These are phyloP conservation scores for Umbelopsis sp. DNA, from an alignment of 192 early-diverging fungal species.

Conservation along the genomic window DNA sequence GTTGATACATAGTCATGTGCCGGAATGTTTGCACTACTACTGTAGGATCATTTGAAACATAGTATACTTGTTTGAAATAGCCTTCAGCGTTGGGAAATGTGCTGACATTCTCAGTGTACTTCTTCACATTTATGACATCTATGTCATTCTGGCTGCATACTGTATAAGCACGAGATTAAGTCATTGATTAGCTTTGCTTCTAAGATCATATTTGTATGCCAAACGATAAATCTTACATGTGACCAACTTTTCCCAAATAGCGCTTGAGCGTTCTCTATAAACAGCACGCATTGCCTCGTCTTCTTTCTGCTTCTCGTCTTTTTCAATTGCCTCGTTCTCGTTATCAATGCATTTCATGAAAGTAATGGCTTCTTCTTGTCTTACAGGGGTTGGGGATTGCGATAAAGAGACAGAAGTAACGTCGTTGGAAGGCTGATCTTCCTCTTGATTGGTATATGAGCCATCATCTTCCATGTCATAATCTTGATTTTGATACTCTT, in stretches of 20 bases:
- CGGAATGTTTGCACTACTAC: conserved; percentile 63
- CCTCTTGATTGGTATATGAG: neutral
- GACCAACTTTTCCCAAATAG: conserved; percentile 35
- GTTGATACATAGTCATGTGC: conserved; percentile 59
- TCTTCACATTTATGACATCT: conserved; percentile 20
- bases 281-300: conserved; percentile 11
- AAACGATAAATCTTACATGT: conserved; percentile 27
- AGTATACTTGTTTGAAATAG: conserved; percentile 60
- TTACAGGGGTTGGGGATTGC: neutral
- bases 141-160: conserved; percentile 29
- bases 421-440: neutral
- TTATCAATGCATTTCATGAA: conserved; percentile 17
- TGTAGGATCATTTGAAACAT: conserved; percentile 43
- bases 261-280: conserved; percentile 25
- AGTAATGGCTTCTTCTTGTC: conserved; percentile 8
- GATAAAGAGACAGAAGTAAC: neutral
- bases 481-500: conserved; percentile 3
- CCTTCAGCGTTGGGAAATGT: conserved; percentile 51
- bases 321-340: conserved; percentile 1
- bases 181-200: neutral
- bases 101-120: conserved; percentile 27
- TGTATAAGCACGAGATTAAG: neutral
- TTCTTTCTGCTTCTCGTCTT: conserved; percentile 1
- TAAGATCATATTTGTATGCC: neutral
- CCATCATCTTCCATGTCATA: conserved; percentile 15